Percentiles rank a stretch among this genome's conserved stretches.
Conservation (phyloP, 2,329 filamentous ascomycete genomes). For the Periglandula ipomoeae region DNA sequence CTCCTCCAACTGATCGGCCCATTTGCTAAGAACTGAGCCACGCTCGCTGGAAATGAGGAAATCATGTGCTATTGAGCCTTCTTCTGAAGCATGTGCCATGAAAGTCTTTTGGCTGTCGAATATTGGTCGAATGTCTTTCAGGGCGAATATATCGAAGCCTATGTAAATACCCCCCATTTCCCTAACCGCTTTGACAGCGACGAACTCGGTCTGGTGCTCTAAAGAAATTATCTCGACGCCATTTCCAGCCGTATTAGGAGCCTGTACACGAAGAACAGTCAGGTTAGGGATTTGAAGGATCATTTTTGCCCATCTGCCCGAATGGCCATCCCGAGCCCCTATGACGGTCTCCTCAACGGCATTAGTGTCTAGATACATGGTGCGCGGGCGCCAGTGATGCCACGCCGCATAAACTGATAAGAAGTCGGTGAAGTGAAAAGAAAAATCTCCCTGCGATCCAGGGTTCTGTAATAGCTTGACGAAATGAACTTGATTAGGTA, state of each 20-base stretch:
- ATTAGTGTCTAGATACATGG: conserved; percentile 6
- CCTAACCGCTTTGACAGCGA: conserved; percentile 13
- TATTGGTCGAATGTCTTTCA: conserved; percentile 9
- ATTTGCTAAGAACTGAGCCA: neutral
- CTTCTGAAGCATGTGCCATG: neutral
- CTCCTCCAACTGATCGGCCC: neutral
- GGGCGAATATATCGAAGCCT: conserved; percentile 14
- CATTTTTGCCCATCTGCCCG: conserved; percentile 16
- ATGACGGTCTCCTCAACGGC: neutral
- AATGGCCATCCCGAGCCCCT: neutral
- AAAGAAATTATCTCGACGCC: conserved; percentile 9
- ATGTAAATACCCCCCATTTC: conserved; percentile 15
- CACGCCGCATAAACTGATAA: conserved; percentile 4
- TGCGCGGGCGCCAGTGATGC: conserved; percentile 2
- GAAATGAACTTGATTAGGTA: conserved; percentile 4
- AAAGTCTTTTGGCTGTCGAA: conserved; percentile 5
- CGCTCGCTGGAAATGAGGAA: conserved; percentile 2
- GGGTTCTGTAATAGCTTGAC: conserved; percentile 1
- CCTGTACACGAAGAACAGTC: conserved; percentile 22
- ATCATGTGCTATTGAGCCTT: neutral
- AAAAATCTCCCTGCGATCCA: neutral
- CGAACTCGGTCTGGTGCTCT: conserved; percentile 15
- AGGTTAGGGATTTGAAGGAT: conserved; percentile 15
- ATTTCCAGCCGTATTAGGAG: conserved; percentile 10
- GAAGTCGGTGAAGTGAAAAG: conserved; percentile 4